Conservation (phyloP, 192 early-diverging fungal genomes). For the Coemansia sp. region DNA sequence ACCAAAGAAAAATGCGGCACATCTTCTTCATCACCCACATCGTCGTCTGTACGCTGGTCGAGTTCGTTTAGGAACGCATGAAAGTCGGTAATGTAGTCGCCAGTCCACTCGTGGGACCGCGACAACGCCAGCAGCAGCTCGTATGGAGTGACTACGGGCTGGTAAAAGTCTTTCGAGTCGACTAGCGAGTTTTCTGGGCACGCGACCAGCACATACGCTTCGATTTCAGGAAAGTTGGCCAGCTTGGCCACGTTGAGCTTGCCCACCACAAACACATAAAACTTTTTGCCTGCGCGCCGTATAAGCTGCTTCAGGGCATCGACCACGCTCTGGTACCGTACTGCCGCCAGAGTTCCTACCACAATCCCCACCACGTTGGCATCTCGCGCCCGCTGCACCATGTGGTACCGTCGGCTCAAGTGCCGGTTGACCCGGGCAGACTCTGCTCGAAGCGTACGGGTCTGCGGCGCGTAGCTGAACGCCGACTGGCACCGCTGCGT, state of each 20-base stretch:
- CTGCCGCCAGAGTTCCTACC: conserved; percentile 92
- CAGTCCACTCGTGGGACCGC: conserved; percentile 59
- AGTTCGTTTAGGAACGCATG: conserved; percentile 52
- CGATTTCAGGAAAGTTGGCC: conserved; percentile 96
- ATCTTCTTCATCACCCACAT: conserved; percentile 58
- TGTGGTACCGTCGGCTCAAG: conserved; percentile 69
- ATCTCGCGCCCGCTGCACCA: conserved; percentile 91
- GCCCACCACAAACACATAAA: conserved; percentile 87
- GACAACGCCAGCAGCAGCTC: conserved; percentile 84
- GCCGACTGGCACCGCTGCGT: conserved; percentile 60
- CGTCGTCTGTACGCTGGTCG: conserved; percentile 27
- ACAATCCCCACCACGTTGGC: conserved; percentile 60
- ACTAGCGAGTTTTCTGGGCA: conserved; percentile 95
- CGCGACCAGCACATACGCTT: conserved; percentile 87
- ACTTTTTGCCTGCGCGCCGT: conserved; percentile 70
- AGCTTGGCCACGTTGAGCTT: conserved; percentile 95
- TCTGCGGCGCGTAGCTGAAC: conserved; percentile 69
- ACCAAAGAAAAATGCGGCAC: conserved; percentile 86
- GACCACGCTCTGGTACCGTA: conserved; percentile 83
- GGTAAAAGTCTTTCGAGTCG: conserved; percentile 87
- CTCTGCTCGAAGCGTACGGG: conserved; percentile 58
- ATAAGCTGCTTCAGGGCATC: conserved; percentile 77
- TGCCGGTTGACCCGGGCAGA: conserved; percentile 58
- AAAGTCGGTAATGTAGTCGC: conserved; percentile 72
- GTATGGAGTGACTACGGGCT: conserved; percentile 91